Conservation (phyloP, 306 rosid genomes). For the Purshia tridentata region DNA sequence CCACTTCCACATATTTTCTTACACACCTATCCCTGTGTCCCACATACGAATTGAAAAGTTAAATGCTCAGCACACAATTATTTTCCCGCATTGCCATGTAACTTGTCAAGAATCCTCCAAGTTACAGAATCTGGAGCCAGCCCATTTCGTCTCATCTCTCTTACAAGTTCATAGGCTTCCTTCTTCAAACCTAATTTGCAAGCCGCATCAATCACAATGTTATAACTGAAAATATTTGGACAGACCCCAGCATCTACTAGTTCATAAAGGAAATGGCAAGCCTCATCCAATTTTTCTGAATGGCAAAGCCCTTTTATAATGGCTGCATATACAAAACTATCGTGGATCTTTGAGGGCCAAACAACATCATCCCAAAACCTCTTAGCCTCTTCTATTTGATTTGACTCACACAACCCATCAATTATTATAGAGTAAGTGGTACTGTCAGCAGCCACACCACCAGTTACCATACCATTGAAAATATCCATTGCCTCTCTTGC, state of each 20-base stretch:
- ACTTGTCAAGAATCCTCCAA: constrained; percentile 84
- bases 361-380: constrained; percentile 71
- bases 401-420: constrained; percentile 58
- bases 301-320: constrained; percentile 73
- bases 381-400: constrained; percentile 71
- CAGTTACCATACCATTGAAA: constrained; percentile 45
- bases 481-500: constrained; percentile 48
- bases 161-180: constrained; percentile 68
- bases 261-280: constrained; percentile 78
- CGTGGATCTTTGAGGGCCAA: constrained; percentile 84
- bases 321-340: constrained; percentile 75
- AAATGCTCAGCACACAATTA: constrained; percentile 28
- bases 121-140: constrained; percentile 75
- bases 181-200: constrained; percentile 55
- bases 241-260: constrained; percentile 73
- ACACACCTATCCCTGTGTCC: constrained; percentile 4
- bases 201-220: constrained; percentile 68
- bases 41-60: constrained; percentile 11
- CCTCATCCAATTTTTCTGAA: constrained; percentile 51
- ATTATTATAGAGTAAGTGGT: constrained; percentile 60
- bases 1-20: neutral
- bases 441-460: constrained; percentile 47
- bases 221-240: constrained; percentile 73
- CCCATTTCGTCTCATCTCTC: constrained; percentile 82
- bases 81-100: constrained; percentile 36